Evolutionary conservation across 1,139 yeast genomes (phyloP).

Genomic region (Sugiyamaella pinicola): DNA sequence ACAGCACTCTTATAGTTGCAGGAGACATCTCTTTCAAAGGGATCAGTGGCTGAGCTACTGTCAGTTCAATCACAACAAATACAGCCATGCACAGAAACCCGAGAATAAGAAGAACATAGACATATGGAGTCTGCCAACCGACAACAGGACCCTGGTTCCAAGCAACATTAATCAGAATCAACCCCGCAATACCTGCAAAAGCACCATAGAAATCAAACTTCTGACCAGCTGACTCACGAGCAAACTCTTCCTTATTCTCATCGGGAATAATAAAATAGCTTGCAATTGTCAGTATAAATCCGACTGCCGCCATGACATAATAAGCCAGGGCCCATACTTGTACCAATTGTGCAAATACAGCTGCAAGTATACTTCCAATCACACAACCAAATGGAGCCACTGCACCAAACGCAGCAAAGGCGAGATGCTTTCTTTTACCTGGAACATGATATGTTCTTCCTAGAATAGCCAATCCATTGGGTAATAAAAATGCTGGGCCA

Average conservation of each 20-base stretch:
- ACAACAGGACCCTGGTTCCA: constrained; percentile 65
- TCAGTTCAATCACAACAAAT: constrained; percentile 46
- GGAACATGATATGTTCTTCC: constrained; percentile 53
- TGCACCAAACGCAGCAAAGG: constrained; percentile 45
- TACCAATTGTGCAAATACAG: constrained; percentile 48
- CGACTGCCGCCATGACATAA: constrained; percentile 50
- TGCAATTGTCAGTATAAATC: constrained; percentile 39
- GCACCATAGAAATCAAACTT: constrained; percentile 52
- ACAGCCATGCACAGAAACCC: constrained; percentile 47
- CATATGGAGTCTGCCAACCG: constrained; percentile 57
- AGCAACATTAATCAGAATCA: constrained; percentile 55
- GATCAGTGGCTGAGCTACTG: constrained; percentile 48
- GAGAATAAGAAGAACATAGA: constrained; percentile 53
- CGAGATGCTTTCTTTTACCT: constrained; percentile 40
- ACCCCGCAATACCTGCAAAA: constrained; percentile 50
- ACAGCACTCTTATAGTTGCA: constrained; percentile 51
- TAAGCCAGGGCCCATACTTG: constrained; percentile 61
- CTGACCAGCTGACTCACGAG: constrained; percentile 43
- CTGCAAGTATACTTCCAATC: constrained; percentile 53
- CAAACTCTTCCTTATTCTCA: constrained; percentile 61
- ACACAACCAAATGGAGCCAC: constrained; percentile 47
- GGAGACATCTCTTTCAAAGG: constrained; percentile 50
- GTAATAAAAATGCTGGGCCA: constrained; percentile 60
- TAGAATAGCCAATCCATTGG: constrained; percentile 58
- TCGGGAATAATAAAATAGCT: constrained; percentile 52